These are phyloP conservation scores for Nadsonia commutata DNA, from an alignment of 1,139 yeast genomes.

Conservation along the genomic window DNA sequence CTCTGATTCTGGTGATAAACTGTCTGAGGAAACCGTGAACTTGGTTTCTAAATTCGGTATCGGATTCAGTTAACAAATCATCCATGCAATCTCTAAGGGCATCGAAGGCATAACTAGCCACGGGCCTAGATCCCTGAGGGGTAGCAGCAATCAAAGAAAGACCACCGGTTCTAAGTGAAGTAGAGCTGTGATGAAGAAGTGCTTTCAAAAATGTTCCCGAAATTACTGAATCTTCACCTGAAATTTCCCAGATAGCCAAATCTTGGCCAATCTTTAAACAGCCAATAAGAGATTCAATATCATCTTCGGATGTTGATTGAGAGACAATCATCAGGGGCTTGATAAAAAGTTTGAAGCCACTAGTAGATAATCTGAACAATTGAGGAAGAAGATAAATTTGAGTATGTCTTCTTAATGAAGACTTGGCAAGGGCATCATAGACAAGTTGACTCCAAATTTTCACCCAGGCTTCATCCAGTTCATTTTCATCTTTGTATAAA, in stretches of 20 bases:
- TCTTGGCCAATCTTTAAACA: constrained; percentile 53
- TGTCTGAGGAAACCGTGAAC: constrained; percentile 45
- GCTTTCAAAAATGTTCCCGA: constrained; percentile 24
- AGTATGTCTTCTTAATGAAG: constrained; percentile 32
- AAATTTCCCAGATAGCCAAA: constrained; percentile 39
- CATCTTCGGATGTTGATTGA: constrained; percentile 14
- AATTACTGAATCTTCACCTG: constrained; percentile 26
- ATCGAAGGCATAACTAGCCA: constrained; percentile 32
- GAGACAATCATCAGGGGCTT: constrained; percentile 13
- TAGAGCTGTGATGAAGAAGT: constrained; percentile 31
- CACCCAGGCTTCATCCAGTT: constrained; percentile 31
- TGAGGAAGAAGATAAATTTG: constrained; percentile 49
- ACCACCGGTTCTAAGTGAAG: constrained; percentile 39
- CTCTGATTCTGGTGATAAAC: constrained; percentile 49
- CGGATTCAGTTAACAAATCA: constrained; percentile 41
- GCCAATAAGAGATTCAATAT: constrained; percentile 34
- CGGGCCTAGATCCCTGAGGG: constrained; percentile 43
- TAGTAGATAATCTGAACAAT: constrained; percentile 38
- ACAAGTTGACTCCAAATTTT: constrained; percentile 36
- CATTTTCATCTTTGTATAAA: constrained; percentile 11
- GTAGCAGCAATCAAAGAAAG: constrained; percentile 48
- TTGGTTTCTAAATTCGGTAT: constrained; percentile 53
- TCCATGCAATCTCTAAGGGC: constrained; percentile 31
- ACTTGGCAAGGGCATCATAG: constrained; percentile 20
- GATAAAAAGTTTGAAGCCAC: constrained; percentile 29